These are phyloP conservation scores for Arabis hirsuta DNA, from an alignment of 345 rosid species.

Conservation along the genomic window DNA sequence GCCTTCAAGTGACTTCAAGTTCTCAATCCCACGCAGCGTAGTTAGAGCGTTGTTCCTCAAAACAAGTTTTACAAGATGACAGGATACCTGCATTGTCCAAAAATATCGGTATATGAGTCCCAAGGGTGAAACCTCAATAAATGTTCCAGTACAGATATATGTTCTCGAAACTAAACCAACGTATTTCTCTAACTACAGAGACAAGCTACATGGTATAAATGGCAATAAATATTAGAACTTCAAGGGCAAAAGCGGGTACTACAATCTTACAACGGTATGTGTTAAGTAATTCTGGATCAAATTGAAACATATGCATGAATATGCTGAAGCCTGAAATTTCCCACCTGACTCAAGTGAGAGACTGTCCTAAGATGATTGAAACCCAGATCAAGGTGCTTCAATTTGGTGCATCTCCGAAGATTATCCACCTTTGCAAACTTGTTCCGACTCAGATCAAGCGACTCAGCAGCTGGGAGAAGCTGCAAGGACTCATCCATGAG, in stretches of 20 bases:
- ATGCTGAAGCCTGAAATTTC: conserved; percentile 22
- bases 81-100: conserved; percentile 75
- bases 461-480: conserved; percentile 93
- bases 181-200: background rate
- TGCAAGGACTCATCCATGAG: conserved; percentile 97
- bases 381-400: conserved; percentile 94
- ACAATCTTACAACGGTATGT: conserved; percentile 12
- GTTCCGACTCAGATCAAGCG: conserved; percentile 94
- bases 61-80: conserved; percentile 77
- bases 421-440: conserved; percentile 87
- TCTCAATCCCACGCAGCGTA: conserved; percentile 86
- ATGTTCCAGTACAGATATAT: conserved; percentile 14
- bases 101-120: conserved; percentile 40
- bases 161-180: background rate
- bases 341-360: conserved; percentile 74
- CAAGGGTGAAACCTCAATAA: conserved; percentile 31
- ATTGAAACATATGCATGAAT: background rate
- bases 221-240: background rate
- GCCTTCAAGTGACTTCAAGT: conserved; percentile 88
- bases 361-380: conserved; percentile 83
- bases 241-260: background rate
- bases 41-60: conserved; percentile 93
- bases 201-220: background rate
- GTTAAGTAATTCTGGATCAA: background rate
- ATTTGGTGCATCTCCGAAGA: conserved; percentile 71